These are phyloP conservation scores for Cutaneotrichosporon spelunceum DNA, from an alignment of 1,284 basidiomycete genomes.

Conservation along the genomic window DNA sequence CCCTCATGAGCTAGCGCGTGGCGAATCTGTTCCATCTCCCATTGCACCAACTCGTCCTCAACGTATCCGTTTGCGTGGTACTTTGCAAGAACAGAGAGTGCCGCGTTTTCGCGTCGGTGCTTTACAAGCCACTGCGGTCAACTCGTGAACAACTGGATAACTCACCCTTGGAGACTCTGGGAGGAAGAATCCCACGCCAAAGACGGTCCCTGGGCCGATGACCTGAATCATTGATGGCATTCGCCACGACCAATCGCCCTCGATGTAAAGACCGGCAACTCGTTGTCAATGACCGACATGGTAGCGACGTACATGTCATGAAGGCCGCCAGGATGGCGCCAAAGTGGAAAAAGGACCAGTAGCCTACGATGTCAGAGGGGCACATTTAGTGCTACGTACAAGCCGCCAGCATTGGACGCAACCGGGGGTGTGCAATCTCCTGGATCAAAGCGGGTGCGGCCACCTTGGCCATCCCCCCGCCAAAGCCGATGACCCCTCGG, in stretches of 20 bases:
- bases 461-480: slow-evolving; percentile 31
- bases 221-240: slow-evolving; percentile 26
- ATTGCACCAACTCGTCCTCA: slow-evolving; percentile 29
- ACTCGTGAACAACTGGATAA: too few relatives aligned
- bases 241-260: slow-evolving; percentile 20
- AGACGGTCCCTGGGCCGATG: too few relatives aligned
- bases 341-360: slow-evolving; percentile 19
- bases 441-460: slow-evolving; percentile 24
- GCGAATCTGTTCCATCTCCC: slow-evolving; percentile 28
- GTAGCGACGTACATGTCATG: too few relatives aligned
- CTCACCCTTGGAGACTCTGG: too few relatives aligned
- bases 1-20: slow-evolving; percentile 57
- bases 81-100: slow-evolving; percentile 32
- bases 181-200: too few relatives aligned
- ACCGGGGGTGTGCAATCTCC: slow-evolving; percentile 31
- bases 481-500: slow-evolving; percentile 20
- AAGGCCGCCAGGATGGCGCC: slow-evolving; percentile 13
- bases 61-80: slow-evolving; percentile 34
- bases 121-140: slow-evolving; percentile 43
- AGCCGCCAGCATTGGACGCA: too few relatives aligned
- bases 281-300: too few relatives aligned
- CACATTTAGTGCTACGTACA: too few relatives aligned
- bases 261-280: slow-evolving; percentile 12
- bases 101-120: slow-evolving; percentile 31
- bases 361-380: slow-evolving; percentile 19